Conservation (phyloP, 306 rosid species). For the Glycine latifolia region DNA sequence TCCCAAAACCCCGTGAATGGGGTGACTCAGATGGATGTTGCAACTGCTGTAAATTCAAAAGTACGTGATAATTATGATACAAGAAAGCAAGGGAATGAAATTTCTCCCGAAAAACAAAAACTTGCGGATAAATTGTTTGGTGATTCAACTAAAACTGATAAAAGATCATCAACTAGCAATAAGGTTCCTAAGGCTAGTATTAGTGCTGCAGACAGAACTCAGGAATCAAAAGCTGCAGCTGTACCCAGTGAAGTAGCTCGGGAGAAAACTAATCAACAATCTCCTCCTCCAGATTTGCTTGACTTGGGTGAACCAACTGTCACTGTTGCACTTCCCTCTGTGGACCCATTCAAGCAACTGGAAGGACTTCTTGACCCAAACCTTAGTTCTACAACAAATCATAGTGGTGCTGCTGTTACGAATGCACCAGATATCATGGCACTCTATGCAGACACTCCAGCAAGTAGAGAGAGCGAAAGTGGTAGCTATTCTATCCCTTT, state of each 20-base stretch:
- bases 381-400: slow-evolving; percentile 47
- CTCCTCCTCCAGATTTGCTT: slow-evolving; percentile 82
- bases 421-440: slow-evolving; percentile 63
- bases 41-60: slow-evolving; percentile 54
- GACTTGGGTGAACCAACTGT: slow-evolving; percentile 69
- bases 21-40: slow-evolving; percentile 57
- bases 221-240: slow-evolving; percentile 58
- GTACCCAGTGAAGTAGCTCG: slow-evolving; percentile 43
- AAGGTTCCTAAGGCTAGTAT: slow-evolving; percentile 58
- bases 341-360: slow-evolving; percentile 80
- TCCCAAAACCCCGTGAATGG: slow-evolving; percentile 69
- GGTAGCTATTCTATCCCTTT: background rate
- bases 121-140: slow-evolving; percentile 89
- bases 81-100: slow-evolving; percentile 64
- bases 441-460: slow-evolving; percentile 56
- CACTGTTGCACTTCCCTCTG: slow-evolving; percentile 50
- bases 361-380: slow-evolving; percentile 78
- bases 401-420: slow-evolving; percentile 47
- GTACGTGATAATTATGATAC: slow-evolving; percentile 60
- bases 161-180: slow-evolving; percentile 60
- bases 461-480: slow-evolving; percentile 51
- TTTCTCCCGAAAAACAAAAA: slow-evolving; percentile 76
- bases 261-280: slow-evolving; percentile 53
- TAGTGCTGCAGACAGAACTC: slow-evolving; percentile 57
- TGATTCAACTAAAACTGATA: slow-evolving; percentile 68